These are phyloP conservation scores for Beauveria australis DNA, from an alignment of 2,329 filamentous ascomycete genomes.

Conservation along the genomic window DNA sequence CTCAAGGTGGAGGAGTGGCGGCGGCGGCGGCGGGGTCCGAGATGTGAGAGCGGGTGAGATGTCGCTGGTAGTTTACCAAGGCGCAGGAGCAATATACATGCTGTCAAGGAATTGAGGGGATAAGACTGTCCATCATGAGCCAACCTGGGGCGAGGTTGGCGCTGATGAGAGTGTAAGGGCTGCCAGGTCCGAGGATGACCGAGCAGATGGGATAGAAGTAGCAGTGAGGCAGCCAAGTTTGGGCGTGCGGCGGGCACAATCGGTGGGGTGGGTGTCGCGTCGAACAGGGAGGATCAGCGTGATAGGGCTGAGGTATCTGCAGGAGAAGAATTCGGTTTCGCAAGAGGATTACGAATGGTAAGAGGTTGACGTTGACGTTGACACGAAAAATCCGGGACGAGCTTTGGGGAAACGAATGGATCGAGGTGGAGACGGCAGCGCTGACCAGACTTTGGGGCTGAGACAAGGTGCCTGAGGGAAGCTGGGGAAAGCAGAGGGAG, in stretches of 20 bases:
- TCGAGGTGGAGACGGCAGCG: not conserved
- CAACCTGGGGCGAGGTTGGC: slow-evolving; percentile 7
- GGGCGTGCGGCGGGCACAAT: not conserved
- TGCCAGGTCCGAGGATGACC: not conserved
- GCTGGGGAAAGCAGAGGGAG: not conserved
- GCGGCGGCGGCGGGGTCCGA: not conserved
- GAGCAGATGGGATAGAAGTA: not conserved
- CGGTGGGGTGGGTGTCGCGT: not conserved
- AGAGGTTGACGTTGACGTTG: slow-evolving; percentile 8
- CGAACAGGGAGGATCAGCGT: not conserved
- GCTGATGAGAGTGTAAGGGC: not conserved
- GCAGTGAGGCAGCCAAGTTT: not conserved
- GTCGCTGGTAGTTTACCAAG: not conserved
- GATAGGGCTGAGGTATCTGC: slow-evolving; percentile 1
- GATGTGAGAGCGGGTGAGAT: not conserved
- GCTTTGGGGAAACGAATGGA: not conserved
- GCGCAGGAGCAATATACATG: slow-evolving; percentile 8
- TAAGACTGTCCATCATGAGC: slow-evolving; percentile 11
- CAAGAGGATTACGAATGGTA: slow-evolving; percentile 7
- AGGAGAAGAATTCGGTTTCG: not conserved
- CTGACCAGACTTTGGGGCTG: not conserved
- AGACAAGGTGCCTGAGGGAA: not conserved
- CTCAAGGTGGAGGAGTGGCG: not conserved
- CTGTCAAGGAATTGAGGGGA: slow-evolving; percentile 9
- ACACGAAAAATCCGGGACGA: not conserved